Percentiles rank a stretch among this genome's conserved stretches.
phyloP scores from a whole-genome alignment of 352 stramenopile species.

The Phytophthora capsici region DNA sequence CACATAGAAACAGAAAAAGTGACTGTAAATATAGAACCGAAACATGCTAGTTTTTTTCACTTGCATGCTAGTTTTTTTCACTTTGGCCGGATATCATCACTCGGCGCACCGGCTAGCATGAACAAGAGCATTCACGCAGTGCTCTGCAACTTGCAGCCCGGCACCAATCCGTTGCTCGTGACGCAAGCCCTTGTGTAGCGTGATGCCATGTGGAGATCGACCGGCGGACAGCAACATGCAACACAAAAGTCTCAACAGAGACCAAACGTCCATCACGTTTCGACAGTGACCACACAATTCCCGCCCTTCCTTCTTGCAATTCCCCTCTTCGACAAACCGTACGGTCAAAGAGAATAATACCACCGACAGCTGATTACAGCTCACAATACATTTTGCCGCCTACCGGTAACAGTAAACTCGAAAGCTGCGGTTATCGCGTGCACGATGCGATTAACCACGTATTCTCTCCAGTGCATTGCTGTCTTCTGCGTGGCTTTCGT shows the following conservation, averaged over 20 bases:
- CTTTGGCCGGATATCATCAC: background rate
- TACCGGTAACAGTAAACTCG: no score
- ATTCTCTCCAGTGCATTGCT: conserved; percentile 2
- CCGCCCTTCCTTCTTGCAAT: conserved; percentile 6
- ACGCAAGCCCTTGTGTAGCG: conserved; percentile 4
- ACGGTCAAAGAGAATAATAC: conserved; percentile 8
- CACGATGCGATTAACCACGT: conserved; percentile 4
- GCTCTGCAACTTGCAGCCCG: background rate
- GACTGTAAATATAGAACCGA: background rate
- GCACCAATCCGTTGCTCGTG: background rate
- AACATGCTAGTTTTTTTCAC: no score
- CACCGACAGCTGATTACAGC: conserved; percentile 11
- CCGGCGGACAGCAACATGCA: conserved; percentile 23
- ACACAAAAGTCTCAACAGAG: background rate
- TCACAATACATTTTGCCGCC: conserved; percentile 25
- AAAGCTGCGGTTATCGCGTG: background rate
- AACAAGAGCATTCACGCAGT: background rate
- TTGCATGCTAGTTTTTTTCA: background rate
- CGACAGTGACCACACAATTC: conserved; percentile 26
- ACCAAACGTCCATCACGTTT: conserved; percentile 6
- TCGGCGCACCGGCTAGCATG: background rate
- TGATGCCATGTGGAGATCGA: conserved; percentile 26
- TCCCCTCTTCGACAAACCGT: conserved; percentile 7
- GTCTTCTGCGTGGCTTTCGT: conserved; percentile 5
- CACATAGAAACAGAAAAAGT: no score